Percentiles rank a stretch among this genome's conserved stretches.
Evolutionary conservation across 805 yeast genomes (phyloP).

Genomic region (Scheffersomyces amazonensis): DNA sequence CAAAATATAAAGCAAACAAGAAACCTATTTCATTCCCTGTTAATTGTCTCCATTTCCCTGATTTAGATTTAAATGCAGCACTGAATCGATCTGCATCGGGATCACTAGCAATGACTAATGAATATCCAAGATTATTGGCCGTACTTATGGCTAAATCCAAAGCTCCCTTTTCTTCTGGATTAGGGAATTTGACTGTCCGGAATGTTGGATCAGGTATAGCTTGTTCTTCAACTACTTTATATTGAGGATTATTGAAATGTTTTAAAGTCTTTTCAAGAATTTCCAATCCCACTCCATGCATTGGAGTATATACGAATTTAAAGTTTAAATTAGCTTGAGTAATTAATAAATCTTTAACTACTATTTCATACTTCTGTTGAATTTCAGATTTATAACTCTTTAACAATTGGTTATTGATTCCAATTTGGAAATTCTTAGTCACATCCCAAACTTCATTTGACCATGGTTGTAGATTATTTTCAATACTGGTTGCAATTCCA

Average conservation of each 20-base stretch:
- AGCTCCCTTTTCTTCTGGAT: conserved; percentile 96
- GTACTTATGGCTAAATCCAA: conserved; percentile 61
- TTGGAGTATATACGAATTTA: conserved; percentile 80
- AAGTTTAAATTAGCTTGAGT: conserved; percentile 22
- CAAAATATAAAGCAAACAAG: conserved; percentile 68
- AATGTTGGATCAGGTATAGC: conserved; percentile 78
- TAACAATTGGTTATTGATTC: conserved; percentile 24
- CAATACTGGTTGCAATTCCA: conserved; percentile 65
- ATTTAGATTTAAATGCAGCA: conserved; percentile 55
- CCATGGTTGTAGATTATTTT: conserved; percentile 61
- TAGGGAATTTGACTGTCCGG: conserved; percentile 85
- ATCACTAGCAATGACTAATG: conserved; percentile 81
- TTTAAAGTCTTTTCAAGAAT: conserved; percentile 45
- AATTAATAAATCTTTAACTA: conserved; percentile 27
- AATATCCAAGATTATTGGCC: conserved; percentile 52
- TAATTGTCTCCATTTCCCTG: conserved; percentile 66
- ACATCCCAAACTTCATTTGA: conserved; percentile 45
- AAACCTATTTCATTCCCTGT: conserved; percentile 92
- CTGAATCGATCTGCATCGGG: conserved; percentile 97
- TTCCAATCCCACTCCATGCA: conserved; percentile 91
- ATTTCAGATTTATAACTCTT: conserved; percentile 41
- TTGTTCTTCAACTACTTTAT: conserved; percentile 55
- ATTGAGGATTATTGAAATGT: conserved; percentile 27
- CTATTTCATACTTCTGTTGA: conserved; percentile 37
- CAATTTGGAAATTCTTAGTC: conserved; percentile 29